Evolutionary conservation across 2,329 filamentous ascomycete species (phyloP).

Genomic region (Penicillium sp.): DNA sequence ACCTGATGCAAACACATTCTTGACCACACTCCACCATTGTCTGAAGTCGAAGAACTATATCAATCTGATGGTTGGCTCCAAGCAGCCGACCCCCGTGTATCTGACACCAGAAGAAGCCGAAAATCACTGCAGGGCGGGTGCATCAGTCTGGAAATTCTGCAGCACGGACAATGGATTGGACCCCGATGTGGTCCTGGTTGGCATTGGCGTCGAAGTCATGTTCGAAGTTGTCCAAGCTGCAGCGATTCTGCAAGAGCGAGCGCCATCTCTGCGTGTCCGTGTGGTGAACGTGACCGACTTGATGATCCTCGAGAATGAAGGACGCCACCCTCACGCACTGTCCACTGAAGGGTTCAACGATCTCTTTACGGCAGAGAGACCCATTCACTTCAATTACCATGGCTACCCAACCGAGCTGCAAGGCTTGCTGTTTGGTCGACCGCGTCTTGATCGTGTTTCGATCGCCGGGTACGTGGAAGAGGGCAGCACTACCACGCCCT

Average conservation of each 20-base stretch:
- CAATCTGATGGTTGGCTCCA: slow-evolving; percentile 67
- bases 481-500: slow-evolving; percentile 65
- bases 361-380: slow-evolving; percentile 57
- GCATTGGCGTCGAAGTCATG: slow-evolving; percentile 64
- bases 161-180: slow-evolving; percentile 55
- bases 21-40: slow-evolving; percentile 63
- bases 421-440: slow-evolving; percentile 60
- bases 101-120: slow-evolving; percentile 60
- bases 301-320: slow-evolving; percentile 59
- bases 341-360: slow-evolving; percentile 51
- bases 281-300: slow-evolving; percentile 66
- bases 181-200: slow-evolving; percentile 63
- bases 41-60: slow-evolving; percentile 62
- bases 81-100: slow-evolving; percentile 63
- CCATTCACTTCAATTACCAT: slow-evolving; percentile 66
- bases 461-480: slow-evolving; percentile 64
- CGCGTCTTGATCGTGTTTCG: slow-evolving; percentile 50
- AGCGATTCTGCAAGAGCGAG: slow-evolving; percentile 50
- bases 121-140: slow-evolving; percentile 59
- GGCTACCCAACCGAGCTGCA: slow-evolving; percentile 62
- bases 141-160: slow-evolving; percentile 61
- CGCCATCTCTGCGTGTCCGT: slow-evolving; percentile 56
- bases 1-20: slow-evolving; percentile 66
- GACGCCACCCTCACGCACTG: slow-evolving; percentile 59
- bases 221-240: slow-evolving; percentile 65